phyloP scores from a whole-genome alignment of 306 rosid species.

The Gynostemma pentaphyllum region DNA sequence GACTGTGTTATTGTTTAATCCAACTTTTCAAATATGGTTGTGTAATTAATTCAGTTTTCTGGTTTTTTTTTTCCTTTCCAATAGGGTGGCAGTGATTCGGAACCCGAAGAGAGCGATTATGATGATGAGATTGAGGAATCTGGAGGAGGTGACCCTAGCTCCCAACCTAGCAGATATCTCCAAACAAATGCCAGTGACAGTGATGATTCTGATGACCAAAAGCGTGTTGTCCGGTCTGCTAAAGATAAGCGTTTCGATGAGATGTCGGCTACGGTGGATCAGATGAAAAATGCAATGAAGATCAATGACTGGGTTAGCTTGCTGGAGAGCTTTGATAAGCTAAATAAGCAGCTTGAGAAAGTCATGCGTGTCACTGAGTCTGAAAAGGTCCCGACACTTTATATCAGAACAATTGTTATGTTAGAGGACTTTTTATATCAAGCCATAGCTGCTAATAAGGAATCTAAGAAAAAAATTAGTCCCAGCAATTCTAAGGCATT shows the following conservation, averaged over 20 bases:
- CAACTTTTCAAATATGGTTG: background rate
- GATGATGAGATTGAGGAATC: slow-evolving; percentile 35
- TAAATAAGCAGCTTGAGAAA: slow-evolving; percentile 90
- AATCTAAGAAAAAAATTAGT: slow-evolving; percentile 95
- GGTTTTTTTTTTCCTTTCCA: slow-evolving; percentile 2
- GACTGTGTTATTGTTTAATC: background rate
- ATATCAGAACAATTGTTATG: slow-evolving; percentile 85
- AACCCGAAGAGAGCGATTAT: slow-evolving; percentile 58
- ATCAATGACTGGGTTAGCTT: slow-evolving; percentile 96
- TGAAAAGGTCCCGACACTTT: slow-evolving; percentile 61
- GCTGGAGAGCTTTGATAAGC: slow-evolving; percentile 89
- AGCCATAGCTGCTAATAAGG: slow-evolving; percentile 92
- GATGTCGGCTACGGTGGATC: slow-evolving; percentile 71
- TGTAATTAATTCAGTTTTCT: background rate
- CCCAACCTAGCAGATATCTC: slow-evolving; percentile 29
- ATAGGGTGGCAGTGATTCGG: slow-evolving; percentile 70
- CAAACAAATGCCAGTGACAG: slow-evolving; percentile 40
- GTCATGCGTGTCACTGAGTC: slow-evolving; percentile 89
- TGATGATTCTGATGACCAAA: slow-evolving; percentile 56
- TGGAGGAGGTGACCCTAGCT: slow-evolving; percentile 22
- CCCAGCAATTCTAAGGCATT: slow-evolving; percentile 97
- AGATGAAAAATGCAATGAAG: slow-evolving; percentile 94
- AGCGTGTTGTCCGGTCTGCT: slow-evolving; percentile 65
- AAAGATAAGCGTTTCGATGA: slow-evolving; percentile 91
- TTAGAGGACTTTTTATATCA: slow-evolving; percentile 70